Percentiles rank a stretch among this genome's conserved stretches.
phyloP scores from a whole-genome alignment of 176 grass and related monocot genomes.

The Carex scoparia region DNA sequence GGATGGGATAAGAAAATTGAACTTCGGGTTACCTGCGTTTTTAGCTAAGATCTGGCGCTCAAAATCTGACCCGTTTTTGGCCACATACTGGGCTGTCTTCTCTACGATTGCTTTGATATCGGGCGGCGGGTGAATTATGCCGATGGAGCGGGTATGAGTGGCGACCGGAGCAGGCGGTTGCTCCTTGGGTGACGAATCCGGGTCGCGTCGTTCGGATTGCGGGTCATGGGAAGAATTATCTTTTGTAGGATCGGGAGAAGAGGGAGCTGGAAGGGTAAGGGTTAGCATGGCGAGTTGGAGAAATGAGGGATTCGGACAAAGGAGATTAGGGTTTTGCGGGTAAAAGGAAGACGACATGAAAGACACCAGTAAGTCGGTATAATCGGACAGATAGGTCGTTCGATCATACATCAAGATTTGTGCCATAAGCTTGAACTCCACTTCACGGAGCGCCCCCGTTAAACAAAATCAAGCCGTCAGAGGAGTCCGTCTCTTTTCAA shows the following conservation, averaged over 20 bases:
- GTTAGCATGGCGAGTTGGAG: too few species aligned
- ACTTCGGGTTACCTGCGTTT: constrained; percentile 80
- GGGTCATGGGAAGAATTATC: not conserved
- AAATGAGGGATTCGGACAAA: not conserved
- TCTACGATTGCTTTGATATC: constrained; percentile 80
- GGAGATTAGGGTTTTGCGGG: too few species aligned
- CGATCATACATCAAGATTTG: too few species aligned
- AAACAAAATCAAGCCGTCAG: too few species aligned
- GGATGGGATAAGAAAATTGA: constrained; percentile 79
- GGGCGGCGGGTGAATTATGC: constrained; percentile 91
- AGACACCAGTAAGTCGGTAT: too few species aligned
- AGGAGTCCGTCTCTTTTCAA: too few species aligned
- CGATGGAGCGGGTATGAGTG: constrained; percentile 66
- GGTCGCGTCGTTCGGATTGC: too few species aligned
- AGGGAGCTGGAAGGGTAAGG: constrained; percentile 9
- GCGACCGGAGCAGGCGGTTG: constrained; percentile 41
- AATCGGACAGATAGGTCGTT: too few species aligned
- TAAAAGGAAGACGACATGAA: too few species aligned
- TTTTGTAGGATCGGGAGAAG: not conserved
- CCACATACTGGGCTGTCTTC: constrained; percentile 83
- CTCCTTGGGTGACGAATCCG: constrained; percentile 4
- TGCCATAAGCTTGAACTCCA: too few species aligned
- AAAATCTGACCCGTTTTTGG: constrained; percentile 75
- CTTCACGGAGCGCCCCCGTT: too few species aligned
- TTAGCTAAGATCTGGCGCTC: constrained; percentile 29